Evolutionary conservation across 2,329 filamentous ascomycete genomes (phyloP).

Genomic region (Penicillium sp.): DNA sequence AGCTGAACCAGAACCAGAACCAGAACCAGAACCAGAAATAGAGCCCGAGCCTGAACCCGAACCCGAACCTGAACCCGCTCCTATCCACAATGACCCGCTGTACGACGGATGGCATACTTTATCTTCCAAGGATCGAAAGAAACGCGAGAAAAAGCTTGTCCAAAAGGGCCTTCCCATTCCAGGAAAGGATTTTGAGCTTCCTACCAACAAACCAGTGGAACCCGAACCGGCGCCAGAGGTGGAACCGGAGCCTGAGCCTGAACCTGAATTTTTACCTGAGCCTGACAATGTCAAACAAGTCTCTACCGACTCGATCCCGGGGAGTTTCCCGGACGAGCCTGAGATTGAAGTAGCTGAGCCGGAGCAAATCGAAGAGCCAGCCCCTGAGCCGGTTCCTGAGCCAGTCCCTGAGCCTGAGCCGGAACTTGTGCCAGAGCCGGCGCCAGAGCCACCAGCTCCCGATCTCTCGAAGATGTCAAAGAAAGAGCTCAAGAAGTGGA

Average conservation of each 20-base stretch:
- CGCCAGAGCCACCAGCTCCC: constrained; percentile 5
- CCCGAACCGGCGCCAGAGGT: constrained; percentile 16
- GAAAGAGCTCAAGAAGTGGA: constrained; percentile 26
- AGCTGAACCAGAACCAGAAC: constrained; percentile 2
- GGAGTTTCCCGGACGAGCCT: constrained; percentile 50
- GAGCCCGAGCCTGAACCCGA: constrained; percentile 21
- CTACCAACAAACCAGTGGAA: constrained; percentile 16
- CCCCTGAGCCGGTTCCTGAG: constrained; percentile 5
- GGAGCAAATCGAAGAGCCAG: no score
- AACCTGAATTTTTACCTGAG: constrained; percentile 11
- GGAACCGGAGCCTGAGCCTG: constrained; percentile 17
- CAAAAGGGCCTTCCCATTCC: constrained; percentile 27
- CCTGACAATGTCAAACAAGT: constrained; percentile 31
- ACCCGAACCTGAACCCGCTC: constrained; percentile 25
- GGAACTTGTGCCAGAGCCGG: constrained; percentile 15
- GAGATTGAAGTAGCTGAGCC: constrained; percentile 4
- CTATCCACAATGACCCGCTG: constrained; percentile 31
- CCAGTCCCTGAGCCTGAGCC: constrained; percentile 33
- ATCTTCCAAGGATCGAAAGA: constrained; percentile 42
- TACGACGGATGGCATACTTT: constrained; percentile 31
- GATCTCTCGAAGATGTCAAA: constrained; percentile 24
- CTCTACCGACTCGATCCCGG: constrained; percentile 45
- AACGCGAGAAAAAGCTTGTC: constrained; percentile 31
- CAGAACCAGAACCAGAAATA: constrained; percentile 23
- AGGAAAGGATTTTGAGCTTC: constrained; percentile 24